Evolutionary conservation across 139 green algal species (phyloP).

Genomic region (Chlamydomonas sp.): DNA sequence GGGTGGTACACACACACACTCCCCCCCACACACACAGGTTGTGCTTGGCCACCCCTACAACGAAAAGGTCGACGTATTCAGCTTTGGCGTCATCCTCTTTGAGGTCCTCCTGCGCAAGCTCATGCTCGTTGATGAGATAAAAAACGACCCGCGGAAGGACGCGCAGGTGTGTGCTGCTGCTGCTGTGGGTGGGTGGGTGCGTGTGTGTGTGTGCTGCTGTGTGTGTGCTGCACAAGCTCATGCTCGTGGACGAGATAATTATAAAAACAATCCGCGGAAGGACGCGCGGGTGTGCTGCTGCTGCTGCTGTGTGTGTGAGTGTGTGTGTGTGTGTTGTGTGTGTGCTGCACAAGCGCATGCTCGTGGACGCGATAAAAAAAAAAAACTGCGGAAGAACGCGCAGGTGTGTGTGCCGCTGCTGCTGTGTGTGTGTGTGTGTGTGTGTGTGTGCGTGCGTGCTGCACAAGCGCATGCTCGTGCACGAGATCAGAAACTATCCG

Average conservation of each 20-base stretch:
- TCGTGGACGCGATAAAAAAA: slow-evolving; percentile 21
- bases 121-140: slow-evolving; percentile 47
- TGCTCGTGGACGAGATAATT: slow-evolving; percentile 16
- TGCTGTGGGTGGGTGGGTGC: not conserved
- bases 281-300: slow-evolving; percentile 16
- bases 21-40: too few relatives aligned
- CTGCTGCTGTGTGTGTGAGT: not conserved
- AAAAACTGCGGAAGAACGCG: slow-evolving; percentile 23
- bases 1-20: too few relatives aligned
- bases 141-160: slow-evolving; percentile 43
- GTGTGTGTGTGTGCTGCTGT: not conserved
- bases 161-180: not conserved
- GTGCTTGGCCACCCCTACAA: slow-evolving; percentile 42
- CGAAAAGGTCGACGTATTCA: slow-evolving; percentile 31
- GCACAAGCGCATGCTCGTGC: not conserved
- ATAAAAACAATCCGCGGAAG: slow-evolving; percentile 22
- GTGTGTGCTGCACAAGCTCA: not conserved
- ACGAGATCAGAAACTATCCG: slow-evolving; percentile 26
- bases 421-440: not conserved
- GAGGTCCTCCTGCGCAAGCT: slow-evolving; percentile 41
- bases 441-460: not conserved
- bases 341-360: not conserved
- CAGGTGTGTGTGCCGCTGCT: slow-evolving; percentile 12
- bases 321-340: not conserved
- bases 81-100: slow-evolving; percentile 32